Base-by-base conservation (phyloP, 257 asterid genomes). In the Catharanthus roseus region DNA sequence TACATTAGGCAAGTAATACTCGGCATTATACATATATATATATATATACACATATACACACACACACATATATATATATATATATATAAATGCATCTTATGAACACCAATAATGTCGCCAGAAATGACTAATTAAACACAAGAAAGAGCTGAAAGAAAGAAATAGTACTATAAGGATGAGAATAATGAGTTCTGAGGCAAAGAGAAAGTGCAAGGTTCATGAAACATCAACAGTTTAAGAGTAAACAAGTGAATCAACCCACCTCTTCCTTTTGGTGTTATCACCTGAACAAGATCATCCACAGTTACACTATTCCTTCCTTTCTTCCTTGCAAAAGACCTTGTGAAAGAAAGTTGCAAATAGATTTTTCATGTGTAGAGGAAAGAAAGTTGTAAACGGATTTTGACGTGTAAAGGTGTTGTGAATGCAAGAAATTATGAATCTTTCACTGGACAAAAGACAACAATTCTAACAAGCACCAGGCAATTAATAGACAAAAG, bases 251-350 rank as follows among this genome's bases (percentile, higher is more conserved):
- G 45, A 41, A n/a, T 29, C 34, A 42, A 72, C 78, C 66, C 16
- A 88, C 96, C 88, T 88, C 91, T 85, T 79, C 96, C 95, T 72
- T 81, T 86, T 9, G 95, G 96, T 38, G 96, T 86, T 58, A 90
- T 88, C 75, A 80, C 84, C 41, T 78, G 85, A 74, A 90, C 82
- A 69, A 90, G 96, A 65, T 88, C 95, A 42, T 88, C 93, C 71
- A 90, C 78, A n/a, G 90, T 85, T 62, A 83, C 88, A 64, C 81
- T 85, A 78, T 86, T 84, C 83, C 93, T 84, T 80, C 95, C 95
- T 76, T 84, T 88, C 85, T 90, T 85, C 89, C 82, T 81, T 44
- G 88, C 81, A 70, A 79, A 81, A 74, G 83, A 84, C 88, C 95
- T 89, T 76, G 67, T 63, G 75, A 74, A 74, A 80, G 72, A 79